Percentiles rank a stretch among this genome's conserved stretches.
phyloP scores from a whole-genome alignment of 345 rosid species.

The Populus deltoides region DNA sequence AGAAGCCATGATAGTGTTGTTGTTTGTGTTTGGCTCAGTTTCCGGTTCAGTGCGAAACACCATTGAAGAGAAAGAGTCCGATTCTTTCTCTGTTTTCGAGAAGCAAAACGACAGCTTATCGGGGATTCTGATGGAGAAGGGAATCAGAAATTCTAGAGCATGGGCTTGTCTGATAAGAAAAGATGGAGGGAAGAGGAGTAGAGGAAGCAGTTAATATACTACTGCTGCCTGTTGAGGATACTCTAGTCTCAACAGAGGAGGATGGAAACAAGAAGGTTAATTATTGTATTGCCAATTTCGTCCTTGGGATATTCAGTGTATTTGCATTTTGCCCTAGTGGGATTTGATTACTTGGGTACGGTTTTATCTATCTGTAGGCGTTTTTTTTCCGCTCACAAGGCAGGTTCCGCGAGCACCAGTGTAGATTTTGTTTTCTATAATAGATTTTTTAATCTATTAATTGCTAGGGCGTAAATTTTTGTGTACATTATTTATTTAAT shows the following conservation, averaged over 20 bases:
- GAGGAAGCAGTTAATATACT: not conserved
- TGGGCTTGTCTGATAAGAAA: not conserved
- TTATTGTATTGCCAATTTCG: not conserved
- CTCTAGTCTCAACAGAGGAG: not conserved
- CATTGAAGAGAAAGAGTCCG: not conserved
- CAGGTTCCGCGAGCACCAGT: not conserved
- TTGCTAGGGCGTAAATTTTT: no score
- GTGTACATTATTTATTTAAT: no score
- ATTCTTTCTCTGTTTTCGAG: not conserved
- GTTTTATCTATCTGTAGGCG: not conserved
- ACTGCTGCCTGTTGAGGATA: not conserved
- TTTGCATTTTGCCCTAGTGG: not conserved
- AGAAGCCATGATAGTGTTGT: slow-evolving; percentile 27
- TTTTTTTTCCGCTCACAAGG: not conserved
- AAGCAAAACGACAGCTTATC: not conserved
- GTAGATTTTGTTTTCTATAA: not conserved
- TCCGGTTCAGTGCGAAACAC: not conserved
- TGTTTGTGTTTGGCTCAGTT: not conserved
- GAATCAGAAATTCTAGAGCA: not conserved
- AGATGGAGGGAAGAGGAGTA: not conserved
- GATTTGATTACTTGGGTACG: not conserved
- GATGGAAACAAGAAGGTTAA: not conserved
- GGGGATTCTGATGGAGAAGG: not conserved
- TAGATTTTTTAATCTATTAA: no score
- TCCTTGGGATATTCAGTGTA: not conserved